Evolutionary conservation across 2,329 filamentous ascomycete species (phyloP).

Genomic region (Diatrype stigma): DNA sequence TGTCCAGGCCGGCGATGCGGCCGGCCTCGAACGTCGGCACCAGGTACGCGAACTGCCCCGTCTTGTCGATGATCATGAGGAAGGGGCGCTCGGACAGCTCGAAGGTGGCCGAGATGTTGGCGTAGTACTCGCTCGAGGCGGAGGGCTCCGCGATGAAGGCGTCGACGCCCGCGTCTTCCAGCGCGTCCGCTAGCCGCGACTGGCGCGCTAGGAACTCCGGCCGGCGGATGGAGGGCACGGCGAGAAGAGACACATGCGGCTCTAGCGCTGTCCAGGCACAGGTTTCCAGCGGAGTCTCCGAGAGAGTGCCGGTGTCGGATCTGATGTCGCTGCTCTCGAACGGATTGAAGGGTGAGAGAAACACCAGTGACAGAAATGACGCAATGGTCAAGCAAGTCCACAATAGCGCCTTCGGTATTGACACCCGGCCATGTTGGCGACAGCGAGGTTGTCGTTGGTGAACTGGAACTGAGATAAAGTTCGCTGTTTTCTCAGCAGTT

Average conservation of each 20-base stretch:
- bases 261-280: constrained; percentile 23
- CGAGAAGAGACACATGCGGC: constrained; percentile 17
- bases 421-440: background rate
- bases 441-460: background rate
- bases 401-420: no score
- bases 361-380: no score
- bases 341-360: background rate
- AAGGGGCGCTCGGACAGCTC: constrained; percentile 26
- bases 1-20: constrained; percentile 23
- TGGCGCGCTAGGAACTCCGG: constrained; percentile 24
- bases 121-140: constrained; percentile 20
- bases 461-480: no score
- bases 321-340: background rate
- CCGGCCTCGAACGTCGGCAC: constrained; percentile 26
- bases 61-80: constrained; percentile 19
- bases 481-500: no score
- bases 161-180: constrained; percentile 19
- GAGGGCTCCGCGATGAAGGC: constrained; percentile 28
- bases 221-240: constrained; percentile 20
- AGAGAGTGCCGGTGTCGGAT: background rate
- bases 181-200: constrained; percentile 14
- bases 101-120: constrained; percentile 19
- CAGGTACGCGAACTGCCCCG: constrained; percentile 22
- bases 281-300: constrained; percentile 7
- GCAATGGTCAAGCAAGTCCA: background rate